Evolutionary conservation across 352 stramenopile genomes (phyloP).

Genomic region (Phytophthora hibernalis): DNA sequence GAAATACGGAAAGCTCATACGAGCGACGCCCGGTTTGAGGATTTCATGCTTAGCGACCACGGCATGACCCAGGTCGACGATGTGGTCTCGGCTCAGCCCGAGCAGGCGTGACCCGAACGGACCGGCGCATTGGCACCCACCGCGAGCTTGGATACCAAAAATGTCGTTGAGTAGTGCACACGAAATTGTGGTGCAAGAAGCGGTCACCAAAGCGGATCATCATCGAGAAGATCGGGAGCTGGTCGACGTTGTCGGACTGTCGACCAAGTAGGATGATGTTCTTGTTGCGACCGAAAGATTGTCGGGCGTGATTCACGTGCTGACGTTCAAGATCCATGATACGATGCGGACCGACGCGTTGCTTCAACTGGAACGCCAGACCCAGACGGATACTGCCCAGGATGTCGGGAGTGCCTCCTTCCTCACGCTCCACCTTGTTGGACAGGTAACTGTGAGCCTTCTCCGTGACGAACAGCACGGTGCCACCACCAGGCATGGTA

Average conservation of each 20-base stretch:
- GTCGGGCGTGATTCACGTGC: conserved; percentile 46
- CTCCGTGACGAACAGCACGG: conserved; percentile 66
- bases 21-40: conserved; percentile 94
- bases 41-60: conserved; percentile 93
- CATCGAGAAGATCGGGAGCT: conserved; percentile 97
- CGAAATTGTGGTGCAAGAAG: conserved; percentile 99
- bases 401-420: conserved; percentile 96
- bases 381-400: conserved; percentile 93
- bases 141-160: conserved; percentile 92
- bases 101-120: conserved; percentile 94
- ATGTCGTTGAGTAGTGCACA: conserved; percentile 98
- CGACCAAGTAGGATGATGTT: conserved; percentile 92
- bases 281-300: conserved; percentile 53
- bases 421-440: conserved; percentile 90
- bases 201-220: conserved; percentile 86
- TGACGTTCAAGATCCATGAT: conserved; percentile 67
- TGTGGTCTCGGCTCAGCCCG: conserved; percentile 80
- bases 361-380: conserved; percentile 93
- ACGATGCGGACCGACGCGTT: conserved; percentile 48
- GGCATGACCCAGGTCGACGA: conserved; percentile 77
- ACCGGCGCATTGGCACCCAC: conserved; percentile 88
- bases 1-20: conserved; percentile 94
- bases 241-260: conserved; percentile 41
- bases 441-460: conserved; percentile 68
- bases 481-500: conserved; percentile 54